Percentiles rank a stretch among this genome's conserved stretches.
Conservation (phyloP, 495 filamentous ascomycete species). For the Xylaria telfairii region DNA sequence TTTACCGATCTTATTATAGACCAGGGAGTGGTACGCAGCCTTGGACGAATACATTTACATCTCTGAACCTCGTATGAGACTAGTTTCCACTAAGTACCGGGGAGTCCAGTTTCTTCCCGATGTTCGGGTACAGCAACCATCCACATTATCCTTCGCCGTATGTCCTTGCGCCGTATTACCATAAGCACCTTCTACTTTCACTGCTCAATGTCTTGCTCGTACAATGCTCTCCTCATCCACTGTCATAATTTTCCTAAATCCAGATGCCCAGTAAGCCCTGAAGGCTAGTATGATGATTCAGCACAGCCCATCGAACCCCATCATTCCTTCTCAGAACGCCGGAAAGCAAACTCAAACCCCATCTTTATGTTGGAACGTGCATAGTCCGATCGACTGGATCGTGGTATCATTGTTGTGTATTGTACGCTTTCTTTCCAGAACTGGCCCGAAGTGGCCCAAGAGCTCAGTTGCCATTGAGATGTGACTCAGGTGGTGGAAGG, state of each 20-base stretch:
- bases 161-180: constrained; percentile 23
- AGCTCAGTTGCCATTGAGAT: constrained; percentile 48
- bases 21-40: constrained; percentile 12
- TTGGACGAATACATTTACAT: constrained; percentile 16
- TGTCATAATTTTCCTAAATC: constrained; percentile 16
- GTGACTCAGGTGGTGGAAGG: constrained; percentile 41
- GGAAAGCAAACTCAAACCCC: constrained; percentile 33
- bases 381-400: constrained; percentile 20
- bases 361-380: constrained; percentile 24
- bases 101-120: neutral
- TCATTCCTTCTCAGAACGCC: constrained; percentile 42
- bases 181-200: constrained; percentile 14
- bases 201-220: constrained; percentile 13
- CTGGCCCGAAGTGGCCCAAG: constrained; percentile 25
- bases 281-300: constrained; percentile 17
- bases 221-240: constrained; percentile 12
- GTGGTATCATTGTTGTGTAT: constrained; percentile 34
- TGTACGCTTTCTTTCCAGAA: constrained; percentile 31
- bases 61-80: constrained; percentile 1
- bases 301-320: constrained; percentile 19
- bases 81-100: constrained; percentile 1
- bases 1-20: constrained; percentile 10
- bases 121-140: constrained; percentile 6
- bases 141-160: constrained; percentile 1
- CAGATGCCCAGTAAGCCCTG: constrained; percentile 9